Evolutionary conservation across 805 yeast genomes (phyloP).

Genomic region (Novakomyces olei): DNA sequence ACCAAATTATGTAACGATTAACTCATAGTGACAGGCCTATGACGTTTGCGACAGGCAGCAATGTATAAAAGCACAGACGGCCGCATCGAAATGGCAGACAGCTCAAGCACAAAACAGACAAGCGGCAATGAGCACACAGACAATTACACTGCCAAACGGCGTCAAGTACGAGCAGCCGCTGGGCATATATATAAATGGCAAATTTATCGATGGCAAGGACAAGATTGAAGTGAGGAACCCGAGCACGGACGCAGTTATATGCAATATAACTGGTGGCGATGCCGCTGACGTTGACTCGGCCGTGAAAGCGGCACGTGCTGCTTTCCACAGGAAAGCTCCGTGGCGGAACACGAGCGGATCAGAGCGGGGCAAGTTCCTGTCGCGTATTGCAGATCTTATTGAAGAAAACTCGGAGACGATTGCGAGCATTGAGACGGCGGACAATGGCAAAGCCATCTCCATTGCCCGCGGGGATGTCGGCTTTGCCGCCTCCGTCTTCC

Average conservation of each 20-base stretch:
- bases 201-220: constrained; percentile 36
- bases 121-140: too few relatives aligned
- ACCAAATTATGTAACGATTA: too few relatives aligned
- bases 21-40: too few relatives aligned
- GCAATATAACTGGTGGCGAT: constrained; percentile 50
- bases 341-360: constrained; percentile 58
- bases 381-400: constrained; percentile 54
- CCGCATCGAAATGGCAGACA: too few relatives aligned
- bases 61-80: too few relatives aligned
- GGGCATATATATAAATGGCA: constrained; percentile 62
- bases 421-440: constrained; percentile 64
- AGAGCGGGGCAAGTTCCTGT: constrained; percentile 37
- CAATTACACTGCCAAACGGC: constrained; percentile 50
- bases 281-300: constrained; percentile 66
- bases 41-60: too few relatives aligned
- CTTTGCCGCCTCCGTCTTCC: constrained; percentile 42
- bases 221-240: constrained; percentile 32
- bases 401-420: constrained; percentile 50
- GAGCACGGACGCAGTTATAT: constrained; percentile 31
- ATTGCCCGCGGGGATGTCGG: constrained; percentile 46
- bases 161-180: constrained; percentile 53
- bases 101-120: too few relatives aligned
- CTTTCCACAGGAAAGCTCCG: constrained; percentile 31
- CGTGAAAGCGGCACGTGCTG: constrained; percentile 65
- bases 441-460: constrained; percentile 65